A percentile compares a stretch with the other conserved stretches of the same genome.
phyloP scores from a whole-genome alignment of 2,329 filamentous ascomycete species.

The Thielaviopsis populi region DNA sequence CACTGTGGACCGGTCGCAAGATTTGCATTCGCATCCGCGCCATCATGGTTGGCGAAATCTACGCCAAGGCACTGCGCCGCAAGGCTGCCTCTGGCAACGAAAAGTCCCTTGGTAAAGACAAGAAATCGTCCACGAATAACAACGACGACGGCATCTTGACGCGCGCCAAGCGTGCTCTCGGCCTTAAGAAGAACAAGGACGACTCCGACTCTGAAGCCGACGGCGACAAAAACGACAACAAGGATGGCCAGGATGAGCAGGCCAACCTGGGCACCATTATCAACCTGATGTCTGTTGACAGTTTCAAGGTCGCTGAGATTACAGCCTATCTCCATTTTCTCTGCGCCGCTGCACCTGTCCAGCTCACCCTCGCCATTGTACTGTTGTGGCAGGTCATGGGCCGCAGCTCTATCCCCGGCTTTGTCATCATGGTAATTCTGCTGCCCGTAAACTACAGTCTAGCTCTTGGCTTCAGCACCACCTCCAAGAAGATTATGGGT shows the following conservation, averaged over 20 bases:
- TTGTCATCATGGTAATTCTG: conserved; percentile 76
- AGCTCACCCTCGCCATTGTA: conserved; percentile 64
- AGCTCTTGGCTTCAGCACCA: conserved; percentile 67
- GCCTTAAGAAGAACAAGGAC: conserved; percentile 39
- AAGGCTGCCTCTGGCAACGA: conserved; percentile 72
- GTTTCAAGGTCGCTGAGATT: conserved; percentile 93
- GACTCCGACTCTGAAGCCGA: conserved; percentile 20
- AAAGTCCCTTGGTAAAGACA: conserved; percentile 49
- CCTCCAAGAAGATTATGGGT: conserved; percentile 80
- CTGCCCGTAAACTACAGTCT: conserved; percentile 84
- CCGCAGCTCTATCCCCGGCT: conserved; percentile 82
- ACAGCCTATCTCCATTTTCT: conserved; percentile 92
- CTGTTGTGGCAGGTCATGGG: conserved; percentile 85
- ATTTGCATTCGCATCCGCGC: conserved; percentile 86
- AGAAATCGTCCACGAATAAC: conserved; percentile 29
- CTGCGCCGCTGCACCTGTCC: conserved; percentile 80
- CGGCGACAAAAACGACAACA: conserved; percentile 25
- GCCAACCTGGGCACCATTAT: conserved; percentile 97
- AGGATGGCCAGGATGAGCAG: conserved; percentile 45
- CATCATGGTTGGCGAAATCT: conserved; percentile 94
- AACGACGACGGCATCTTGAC: conserved; percentile 28
- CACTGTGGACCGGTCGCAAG: conserved; percentile 84
- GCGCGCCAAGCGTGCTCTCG: conserved; percentile 41
- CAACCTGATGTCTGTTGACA: conserved; percentile 98
- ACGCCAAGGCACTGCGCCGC: conserved; percentile 82